Conservation (phyloP, 2,329 filamentous ascomycete species). For the Nemania diffusa region DNA sequence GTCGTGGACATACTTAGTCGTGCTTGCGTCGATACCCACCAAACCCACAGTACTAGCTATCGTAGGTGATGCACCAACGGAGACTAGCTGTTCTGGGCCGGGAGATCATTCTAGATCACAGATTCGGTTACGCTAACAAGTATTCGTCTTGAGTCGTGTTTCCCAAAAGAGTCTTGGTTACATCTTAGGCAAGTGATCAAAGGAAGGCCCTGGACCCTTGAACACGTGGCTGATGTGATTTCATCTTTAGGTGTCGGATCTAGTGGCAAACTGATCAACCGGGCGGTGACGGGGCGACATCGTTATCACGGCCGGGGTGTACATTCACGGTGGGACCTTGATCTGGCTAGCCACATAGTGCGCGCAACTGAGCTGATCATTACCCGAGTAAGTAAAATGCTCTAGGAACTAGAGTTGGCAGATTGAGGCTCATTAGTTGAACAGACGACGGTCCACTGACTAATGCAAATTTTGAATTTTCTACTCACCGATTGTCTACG, state of each 20-base stretch:
- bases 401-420: not conserved
- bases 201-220: not conserved
- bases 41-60: slow-evolving; percentile 4
- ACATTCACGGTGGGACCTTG: not conserved
- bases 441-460: not conserved
- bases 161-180: slow-evolving; percentile 12
- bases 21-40: slow-evolving; percentile 13
- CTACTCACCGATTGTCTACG: not conserved
- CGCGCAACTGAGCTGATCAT: slow-evolving; percentile 18
- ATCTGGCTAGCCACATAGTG: slow-evolving; percentile 7
- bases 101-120: slow-evolving; percentile 27
- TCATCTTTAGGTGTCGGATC: not conserved
- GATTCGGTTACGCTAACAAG: slow-evolving; percentile 26
- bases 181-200: slow-evolving; percentile 8
- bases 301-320: not conserved
- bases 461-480: not conserved
- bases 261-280: not conserved
- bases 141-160: not conserved
- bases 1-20: not conserved
- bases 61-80: slow-evolving; percentile 15
- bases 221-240: slow-evolving; percentile 22
- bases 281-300: not conserved
- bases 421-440: slow-evolving; percentile 18
- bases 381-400: slow-evolving; percentile 7
- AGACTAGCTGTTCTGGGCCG: slow-evolving; percentile 24